phyloP scores from a whole-genome alignment of 306 rosid genomes.

The Cicer cuneatum region DNA sequence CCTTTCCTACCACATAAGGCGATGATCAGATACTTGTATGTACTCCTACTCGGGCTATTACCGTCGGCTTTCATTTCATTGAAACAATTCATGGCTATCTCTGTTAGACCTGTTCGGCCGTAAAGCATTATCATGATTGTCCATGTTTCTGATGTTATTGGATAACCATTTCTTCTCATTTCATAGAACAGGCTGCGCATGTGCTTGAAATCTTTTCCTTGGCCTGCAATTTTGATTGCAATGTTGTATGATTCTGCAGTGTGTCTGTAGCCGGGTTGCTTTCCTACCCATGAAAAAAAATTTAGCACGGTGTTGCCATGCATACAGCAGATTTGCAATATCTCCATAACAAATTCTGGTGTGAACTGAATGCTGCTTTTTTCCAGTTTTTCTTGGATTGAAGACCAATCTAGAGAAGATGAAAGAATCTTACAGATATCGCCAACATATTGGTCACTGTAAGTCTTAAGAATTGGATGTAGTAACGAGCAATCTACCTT shows the following conservation, averaged over 20 bases:
- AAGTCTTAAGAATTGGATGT: constrained; percentile 50
- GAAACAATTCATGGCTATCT: constrained; percentile 71
- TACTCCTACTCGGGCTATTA: constrained; percentile 61
- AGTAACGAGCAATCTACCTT: constrained; percentile 32
- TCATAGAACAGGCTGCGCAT: constrained; percentile 81
- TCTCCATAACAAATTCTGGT: constrained; percentile 66
- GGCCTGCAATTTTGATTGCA: constrained; percentile 87
- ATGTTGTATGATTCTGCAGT: constrained; percentile 77
- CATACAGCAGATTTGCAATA: constrained; percentile 56
- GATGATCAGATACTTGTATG: constrained; percentile 81
- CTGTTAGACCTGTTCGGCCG: constrained; percentile 84
- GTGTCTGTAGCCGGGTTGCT: constrained; percentile 63
- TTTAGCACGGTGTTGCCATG: constrained; percentile 61
- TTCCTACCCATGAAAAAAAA: constrained; percentile 84
- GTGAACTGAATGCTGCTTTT: constrained; percentile 60
- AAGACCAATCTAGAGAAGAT: constrained; percentile 61
- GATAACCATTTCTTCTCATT: constrained; percentile 75
- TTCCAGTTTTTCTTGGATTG: constrained; percentile 63
- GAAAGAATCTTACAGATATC: constrained; percentile 60
- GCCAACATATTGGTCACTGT: constrained; percentile 57
- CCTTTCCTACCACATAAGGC: constrained; percentile 79
- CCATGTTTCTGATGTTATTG: constrained; percentile 83
- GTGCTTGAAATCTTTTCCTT: constrained; percentile 87
- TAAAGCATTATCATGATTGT: constrained; percentile 89
- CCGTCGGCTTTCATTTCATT: constrained; percentile 72